Conservation (phyloP, 208 protist genomes). For the Zelonia costaricensis region DNA sequence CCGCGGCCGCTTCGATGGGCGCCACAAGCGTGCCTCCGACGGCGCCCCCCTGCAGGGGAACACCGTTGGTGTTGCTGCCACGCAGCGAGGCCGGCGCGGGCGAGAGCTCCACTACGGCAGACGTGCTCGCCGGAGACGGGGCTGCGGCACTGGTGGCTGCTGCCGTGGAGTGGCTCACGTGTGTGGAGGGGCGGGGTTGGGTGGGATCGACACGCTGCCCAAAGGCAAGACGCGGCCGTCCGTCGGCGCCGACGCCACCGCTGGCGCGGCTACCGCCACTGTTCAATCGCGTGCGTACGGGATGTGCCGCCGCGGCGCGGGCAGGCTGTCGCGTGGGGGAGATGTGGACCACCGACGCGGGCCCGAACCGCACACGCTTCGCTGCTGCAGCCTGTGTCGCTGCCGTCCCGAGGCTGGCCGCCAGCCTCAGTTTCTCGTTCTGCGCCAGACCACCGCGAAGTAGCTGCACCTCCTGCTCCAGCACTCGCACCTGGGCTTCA, state of each 20-base stretch:
- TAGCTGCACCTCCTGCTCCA: constrained; percentile 58
- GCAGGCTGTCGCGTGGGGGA: neutral
- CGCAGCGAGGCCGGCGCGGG: constrained; percentile 8
- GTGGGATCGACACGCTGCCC: constrained; percentile 35
- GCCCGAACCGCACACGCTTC: constrained; percentile 20
- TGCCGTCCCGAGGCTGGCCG: neutral
- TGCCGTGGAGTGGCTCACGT: neutral
- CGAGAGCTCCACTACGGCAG: constrained; percentile 7
- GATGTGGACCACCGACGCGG: constrained; percentile 9
- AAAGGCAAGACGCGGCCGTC: constrained; percentile 24
- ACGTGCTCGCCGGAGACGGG: constrained; percentile 1
- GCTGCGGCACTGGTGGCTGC: neutral
- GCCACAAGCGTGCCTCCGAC: constrained; percentile 23
- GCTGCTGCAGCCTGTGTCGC: neutral
- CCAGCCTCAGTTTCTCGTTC: constrained; percentile 12
- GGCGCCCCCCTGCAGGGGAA: constrained; percentile 37
- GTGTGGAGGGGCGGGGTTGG: neutral
- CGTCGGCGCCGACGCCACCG: neutral
- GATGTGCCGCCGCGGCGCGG: neutral
- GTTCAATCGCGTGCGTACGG: no score
- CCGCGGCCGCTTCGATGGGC: constrained; percentile 1
- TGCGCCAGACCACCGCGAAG: constrained; percentile 33
- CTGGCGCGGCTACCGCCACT: no score
- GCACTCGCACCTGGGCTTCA: constrained; percentile 51
- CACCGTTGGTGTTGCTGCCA: constrained; percentile 14